Percentiles rank a stretch among this genome's conserved stretches.
Evolutionary conservation across 2,329 filamentous ascomycete genomes (phyloP).

Genomic region (Cladosporium sp.): DNA sequence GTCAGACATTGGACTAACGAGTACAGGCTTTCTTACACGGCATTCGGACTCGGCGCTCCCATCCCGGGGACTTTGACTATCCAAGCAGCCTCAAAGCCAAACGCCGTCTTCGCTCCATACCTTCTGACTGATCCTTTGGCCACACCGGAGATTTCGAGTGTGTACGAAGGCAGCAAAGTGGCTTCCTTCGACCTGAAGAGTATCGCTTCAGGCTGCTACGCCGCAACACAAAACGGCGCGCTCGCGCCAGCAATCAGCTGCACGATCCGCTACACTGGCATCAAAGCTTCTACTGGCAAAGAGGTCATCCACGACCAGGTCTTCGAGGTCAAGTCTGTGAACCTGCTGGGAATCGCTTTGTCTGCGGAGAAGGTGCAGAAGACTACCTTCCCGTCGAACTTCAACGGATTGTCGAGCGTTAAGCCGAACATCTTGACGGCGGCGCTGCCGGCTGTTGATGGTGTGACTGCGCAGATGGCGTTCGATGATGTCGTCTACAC

Average conservation of each 20-base stretch:
- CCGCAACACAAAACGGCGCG: background rate
- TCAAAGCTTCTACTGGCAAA: background rate
- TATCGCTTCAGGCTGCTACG: background rate
- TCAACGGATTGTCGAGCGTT: background rate
- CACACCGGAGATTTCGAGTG: background rate
- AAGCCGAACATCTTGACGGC: background rate
- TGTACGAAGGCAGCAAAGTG: background rate
- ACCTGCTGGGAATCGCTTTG: background rate
- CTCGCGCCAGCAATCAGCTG: background rate
- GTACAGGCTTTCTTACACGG: background rate
- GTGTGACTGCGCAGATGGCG: background rate
- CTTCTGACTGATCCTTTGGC: background rate
- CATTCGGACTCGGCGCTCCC: background rate
- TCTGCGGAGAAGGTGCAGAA: background rate
- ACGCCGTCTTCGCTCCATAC: background rate
- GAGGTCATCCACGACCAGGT: background rate
- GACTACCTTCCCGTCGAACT: background rate
- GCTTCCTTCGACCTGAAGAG: background rate
- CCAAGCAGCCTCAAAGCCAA: background rate
- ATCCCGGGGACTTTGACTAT: background rate
- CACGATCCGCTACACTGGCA: background rate
- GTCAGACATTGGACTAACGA: background rate
- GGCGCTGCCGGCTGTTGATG: background rate
- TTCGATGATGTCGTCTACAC: background rate
- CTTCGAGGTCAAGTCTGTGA: background rate